Evolutionary conservation across 768 basidiomycete species (phyloP).

Genomic region (Boletus reticuloceps): DNA sequence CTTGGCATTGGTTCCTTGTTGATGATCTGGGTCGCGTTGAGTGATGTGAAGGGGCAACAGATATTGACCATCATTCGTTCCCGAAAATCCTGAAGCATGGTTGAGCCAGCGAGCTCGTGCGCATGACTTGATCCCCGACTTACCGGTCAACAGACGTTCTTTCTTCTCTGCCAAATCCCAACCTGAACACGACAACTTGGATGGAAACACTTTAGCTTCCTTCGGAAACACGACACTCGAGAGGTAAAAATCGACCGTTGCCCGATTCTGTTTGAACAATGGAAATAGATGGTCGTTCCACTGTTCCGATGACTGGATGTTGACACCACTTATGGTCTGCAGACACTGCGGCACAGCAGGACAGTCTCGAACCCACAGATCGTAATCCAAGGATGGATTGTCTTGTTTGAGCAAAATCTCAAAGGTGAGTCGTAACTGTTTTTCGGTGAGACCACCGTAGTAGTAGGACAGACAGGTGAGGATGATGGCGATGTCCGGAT

Average conservation of each 20-base stretch:
- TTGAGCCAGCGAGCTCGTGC: neutral
- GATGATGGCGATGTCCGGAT: slow-evolving; percentile 33
- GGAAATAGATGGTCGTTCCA: slow-evolving; percentile 21
- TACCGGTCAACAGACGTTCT: slow-evolving; percentile 11
- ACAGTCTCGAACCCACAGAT: slow-evolving; percentile 27
- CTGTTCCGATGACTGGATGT: slow-evolving; percentile 29
- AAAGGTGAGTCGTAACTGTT: slow-evolving; percentile 30
- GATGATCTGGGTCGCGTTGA: slow-evolving; percentile 27
- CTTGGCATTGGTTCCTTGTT: slow-evolving; percentile 45
- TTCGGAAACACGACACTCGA: slow-evolving; percentile 38
- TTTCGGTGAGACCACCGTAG: slow-evolving; percentile 30
- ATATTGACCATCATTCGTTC: slow-evolving; percentile 41
- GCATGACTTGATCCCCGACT: neutral
- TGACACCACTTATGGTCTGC: slow-evolving; percentile 18
- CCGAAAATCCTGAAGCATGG: slow-evolving; percentile 33
- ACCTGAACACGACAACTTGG: slow-evolving; percentile 32
- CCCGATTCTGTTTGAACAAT: slow-evolving; percentile 24
- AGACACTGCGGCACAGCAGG: slow-evolving; percentile 20
- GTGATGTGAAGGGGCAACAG: slow-evolving; percentile 34
- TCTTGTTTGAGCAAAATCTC: slow-evolving; percentile 28
- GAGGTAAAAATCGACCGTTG: slow-evolving; percentile 36
- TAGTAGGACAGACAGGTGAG: slow-evolving; percentile 38
- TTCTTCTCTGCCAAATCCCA: slow-evolving; percentile 38
- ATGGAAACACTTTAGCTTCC: slow-evolving; percentile 35
- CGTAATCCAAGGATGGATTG: slow-evolving; percentile 32